Percentiles rank a stretch among this genome's conserved stretches.
Evolutionary conservation across 306 rosid species (phyloP).

Genomic region (Acacia crassicarpa): DNA sequence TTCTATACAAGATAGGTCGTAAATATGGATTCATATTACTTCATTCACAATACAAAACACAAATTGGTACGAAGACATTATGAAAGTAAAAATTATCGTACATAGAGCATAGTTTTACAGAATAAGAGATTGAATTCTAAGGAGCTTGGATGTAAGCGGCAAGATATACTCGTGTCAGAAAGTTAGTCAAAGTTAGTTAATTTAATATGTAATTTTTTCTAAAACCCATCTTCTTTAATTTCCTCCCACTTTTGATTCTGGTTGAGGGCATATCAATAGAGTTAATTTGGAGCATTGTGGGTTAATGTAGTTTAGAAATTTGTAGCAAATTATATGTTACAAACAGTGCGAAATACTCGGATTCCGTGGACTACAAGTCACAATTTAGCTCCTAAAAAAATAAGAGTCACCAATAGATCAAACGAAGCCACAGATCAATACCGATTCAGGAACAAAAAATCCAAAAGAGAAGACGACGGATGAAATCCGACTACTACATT

Average conservation of each 20-base stretch:
- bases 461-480: background rate
- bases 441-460: background rate
- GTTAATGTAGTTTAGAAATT: background rate
- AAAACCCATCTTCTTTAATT: too few relatives aligned
- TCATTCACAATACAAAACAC: background rate
- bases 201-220: too few relatives aligned
- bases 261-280: too few relatives aligned
- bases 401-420: background rate
- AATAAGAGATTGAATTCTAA: background rate
- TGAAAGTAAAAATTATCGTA: background rate
- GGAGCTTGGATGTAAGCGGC: background rate
- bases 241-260: too few relatives aligned
- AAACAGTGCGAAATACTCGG: background rate
- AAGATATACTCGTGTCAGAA: too few relatives aligned
- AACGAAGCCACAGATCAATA: background rate
- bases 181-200: too few relatives aligned
- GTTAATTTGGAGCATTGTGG: background rate
- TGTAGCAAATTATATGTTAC: background rate
- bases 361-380: background rate
- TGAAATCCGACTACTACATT: too few relatives aligned
- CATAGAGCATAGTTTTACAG: background rate
- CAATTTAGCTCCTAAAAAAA: background rate
- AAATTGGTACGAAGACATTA: background rate
- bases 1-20: background rate
- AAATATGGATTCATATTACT: background rate